These are phyloP conservation scores for Beauveria asiatica DNA, from an alignment of 2,329 filamentous ascomycete species.

Conservation along the genomic window DNA sequence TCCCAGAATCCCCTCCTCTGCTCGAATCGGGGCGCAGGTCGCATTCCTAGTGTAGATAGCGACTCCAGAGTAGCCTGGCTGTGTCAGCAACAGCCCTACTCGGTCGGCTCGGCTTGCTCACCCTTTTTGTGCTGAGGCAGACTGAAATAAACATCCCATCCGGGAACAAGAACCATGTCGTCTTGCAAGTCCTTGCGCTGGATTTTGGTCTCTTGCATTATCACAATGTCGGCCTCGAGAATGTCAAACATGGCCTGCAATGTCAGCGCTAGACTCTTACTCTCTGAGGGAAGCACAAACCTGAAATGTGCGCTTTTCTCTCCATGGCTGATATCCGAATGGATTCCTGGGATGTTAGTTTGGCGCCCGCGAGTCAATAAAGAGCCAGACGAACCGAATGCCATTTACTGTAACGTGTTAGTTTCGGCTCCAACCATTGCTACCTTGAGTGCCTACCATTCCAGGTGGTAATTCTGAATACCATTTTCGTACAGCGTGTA, in stretches of 20 bases:
- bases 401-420: conserved; percentile 55
- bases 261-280: background rate
- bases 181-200: conserved; percentile 85
- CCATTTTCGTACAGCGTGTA: conserved; percentile 41
- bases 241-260: conserved; percentile 83
- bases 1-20: conserved; percentile 90
- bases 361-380: background rate
- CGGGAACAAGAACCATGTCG: conserved; percentile 90
- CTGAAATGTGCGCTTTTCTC: conserved; percentile 59
- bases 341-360: conserved; percentile 50
- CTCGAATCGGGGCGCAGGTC: conserved; percentile 75
- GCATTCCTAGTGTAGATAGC: conserved; percentile 89
- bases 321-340: conserved; percentile 79
- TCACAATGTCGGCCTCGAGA: conserved; percentile 82
- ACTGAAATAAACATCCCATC: conserved; percentile 96
- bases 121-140: conserved; percentile 91
- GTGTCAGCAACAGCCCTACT: background rate
- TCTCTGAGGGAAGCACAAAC: conserved; percentile 28
- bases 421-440: background rate
- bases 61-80: conserved; percentile 82
- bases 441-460: conserved; percentile 48
- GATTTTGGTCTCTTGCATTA: conserved; percentile 96
- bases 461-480: conserved; percentile 76
- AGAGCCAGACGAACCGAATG: conserved; percentile 51
- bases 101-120: conserved; percentile 23